These are phyloP conservation scores for Candida krabiensis DNA, from an alignment of 805 yeast genomes.

Conservation along the genomic window DNA sequence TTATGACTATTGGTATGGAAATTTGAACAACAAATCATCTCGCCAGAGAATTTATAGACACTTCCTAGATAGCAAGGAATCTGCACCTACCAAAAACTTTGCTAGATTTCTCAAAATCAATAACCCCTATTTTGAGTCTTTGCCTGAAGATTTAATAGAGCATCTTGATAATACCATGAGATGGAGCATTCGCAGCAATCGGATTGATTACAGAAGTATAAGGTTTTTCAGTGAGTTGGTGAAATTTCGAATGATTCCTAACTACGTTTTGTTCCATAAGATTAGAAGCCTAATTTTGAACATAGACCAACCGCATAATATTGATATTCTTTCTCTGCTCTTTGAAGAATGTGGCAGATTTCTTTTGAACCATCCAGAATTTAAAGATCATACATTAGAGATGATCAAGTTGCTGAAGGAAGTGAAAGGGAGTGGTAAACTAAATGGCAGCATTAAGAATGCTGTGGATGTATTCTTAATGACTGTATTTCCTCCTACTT, in stretches of 20 bases:
- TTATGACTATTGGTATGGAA: slow-evolving; percentile 45
- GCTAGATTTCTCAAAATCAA: slow-evolving; percentile 71
- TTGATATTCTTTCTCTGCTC: slow-evolving; percentile 67
- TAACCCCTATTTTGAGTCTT: slow-evolving; percentile 45
- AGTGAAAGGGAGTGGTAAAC: slow-evolving; percentile 46
- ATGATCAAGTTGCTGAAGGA: slow-evolving; percentile 58
- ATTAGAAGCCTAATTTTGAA: slow-evolving; percentile 59
- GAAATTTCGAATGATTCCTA: slow-evolving; percentile 72
- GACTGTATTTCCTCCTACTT: slow-evolving; percentile 55
- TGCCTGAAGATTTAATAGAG: slow-evolving; percentile 52
- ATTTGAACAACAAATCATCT: slow-evolving; percentile 71
- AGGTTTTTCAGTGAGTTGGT: slow-evolving; percentile 71
- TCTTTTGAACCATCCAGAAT: slow-evolving; percentile 56
- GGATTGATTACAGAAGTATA: slow-evolving; percentile 55
- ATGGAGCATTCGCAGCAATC: slow-evolving; percentile 54
- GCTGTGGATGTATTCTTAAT: slow-evolving; percentile 58
- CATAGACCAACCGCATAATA: slow-evolving; percentile 52
- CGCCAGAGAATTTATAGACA: slow-evolving; percentile 57
- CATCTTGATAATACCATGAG: slow-evolving; percentile 61
- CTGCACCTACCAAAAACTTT: slow-evolving; percentile 48
- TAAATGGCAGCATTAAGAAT: slow-evolving; percentile 55
- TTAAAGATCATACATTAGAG: slow-evolving; percentile 56
- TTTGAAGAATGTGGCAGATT: slow-evolving; percentile 75
- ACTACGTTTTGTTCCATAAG: slow-evolving; percentile 71
- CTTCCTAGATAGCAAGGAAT: slow-evolving; percentile 49